Evolutionary conservation across 108 stramenopile genomes (phyloP), one percentile per base, ranked within the genome.

Genomic region (Skeletonema menzelii): DNA sequence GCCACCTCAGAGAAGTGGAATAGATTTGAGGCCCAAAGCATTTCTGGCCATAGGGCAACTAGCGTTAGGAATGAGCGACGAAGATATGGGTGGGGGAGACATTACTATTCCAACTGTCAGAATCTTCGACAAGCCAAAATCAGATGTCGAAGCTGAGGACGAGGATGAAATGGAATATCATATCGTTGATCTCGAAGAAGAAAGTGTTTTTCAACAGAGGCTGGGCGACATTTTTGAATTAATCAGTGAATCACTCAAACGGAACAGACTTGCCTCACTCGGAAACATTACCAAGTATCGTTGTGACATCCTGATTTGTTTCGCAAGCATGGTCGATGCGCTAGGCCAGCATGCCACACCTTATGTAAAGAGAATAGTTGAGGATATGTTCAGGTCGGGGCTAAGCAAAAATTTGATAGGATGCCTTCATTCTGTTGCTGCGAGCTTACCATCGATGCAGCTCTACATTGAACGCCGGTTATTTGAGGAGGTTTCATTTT

Each of bases 321-420:
- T 92, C 62, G 90, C 98, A 7, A 93, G 96, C 70, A 82, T 98
- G 19, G 91, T 97, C 11, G 81, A 91, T 71, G 98, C 97, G 19
- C 66, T 99, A 17, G 96, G 93, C 30, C 84, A 82, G 22, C 63
- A 84, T 32, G 80, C 95, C 14, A 59, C 69, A 12, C 88, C 93
- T 2, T 92, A 96, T 72, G 71, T 92, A 12, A 34, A 72, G 26
- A 80, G 65, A 10, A 70, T 98, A 14, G 78, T 99, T 15, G 95
- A 97, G 49, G 87, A 93, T 49, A 94, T 99, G 86, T 98, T 99
- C 75, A 62, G 82, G 49, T 84, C 90, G 19, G 97, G 98, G 0
- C 69, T 99, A 44, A 88, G 86, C 65, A 84, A 87, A 42, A 76
- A 91, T 46, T 86, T 99, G 57, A 97, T 98, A 56, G 72, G 89